Evolutionary conservation across 1,139 yeast genomes (phyloP).

Genomic region (Nadsonia starkeyi-henricii): DNA sequence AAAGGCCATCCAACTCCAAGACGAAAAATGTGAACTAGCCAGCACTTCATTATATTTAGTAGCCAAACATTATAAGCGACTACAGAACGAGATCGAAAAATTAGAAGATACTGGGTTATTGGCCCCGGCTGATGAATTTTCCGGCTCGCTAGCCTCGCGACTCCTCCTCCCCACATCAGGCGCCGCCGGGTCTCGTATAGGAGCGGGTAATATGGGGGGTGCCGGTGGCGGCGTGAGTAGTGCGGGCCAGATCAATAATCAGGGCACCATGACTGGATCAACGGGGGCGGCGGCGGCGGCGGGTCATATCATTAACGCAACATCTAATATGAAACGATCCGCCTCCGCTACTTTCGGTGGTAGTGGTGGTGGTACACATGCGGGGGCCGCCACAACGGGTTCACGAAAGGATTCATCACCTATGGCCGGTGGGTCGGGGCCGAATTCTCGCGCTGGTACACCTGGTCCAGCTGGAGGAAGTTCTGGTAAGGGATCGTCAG

Average conservation of each 20-base stretch:
- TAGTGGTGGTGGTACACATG: no score
- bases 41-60: constrained; percentile 71
- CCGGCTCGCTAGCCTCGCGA: constrained; percentile 1
- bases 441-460: background rate
- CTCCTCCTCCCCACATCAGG: background rate
- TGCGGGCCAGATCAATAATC: no score
- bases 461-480: background rate
- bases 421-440: background rate
- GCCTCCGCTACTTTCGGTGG: no score
- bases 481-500: background rate
- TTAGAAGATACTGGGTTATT: constrained; percentile 69
- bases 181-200: constrained; percentile 1
- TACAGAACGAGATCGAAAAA: constrained; percentile 64
- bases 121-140: constrained; percentile 26
- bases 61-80: constrained; percentile 55
- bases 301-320: background rate
- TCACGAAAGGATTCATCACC: background rate
- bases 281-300: background rate
- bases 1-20: constrained; percentile 47
- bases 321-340: no score
- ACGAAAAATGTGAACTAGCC: constrained; percentile 65
- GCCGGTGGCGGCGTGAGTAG: no score
- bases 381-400: background rate
- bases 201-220: no score
- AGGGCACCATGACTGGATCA: background rate